Conservation (phyloP, 2,329 filamentous ascomycete species). For the Fusarium domesticum region DNA sequence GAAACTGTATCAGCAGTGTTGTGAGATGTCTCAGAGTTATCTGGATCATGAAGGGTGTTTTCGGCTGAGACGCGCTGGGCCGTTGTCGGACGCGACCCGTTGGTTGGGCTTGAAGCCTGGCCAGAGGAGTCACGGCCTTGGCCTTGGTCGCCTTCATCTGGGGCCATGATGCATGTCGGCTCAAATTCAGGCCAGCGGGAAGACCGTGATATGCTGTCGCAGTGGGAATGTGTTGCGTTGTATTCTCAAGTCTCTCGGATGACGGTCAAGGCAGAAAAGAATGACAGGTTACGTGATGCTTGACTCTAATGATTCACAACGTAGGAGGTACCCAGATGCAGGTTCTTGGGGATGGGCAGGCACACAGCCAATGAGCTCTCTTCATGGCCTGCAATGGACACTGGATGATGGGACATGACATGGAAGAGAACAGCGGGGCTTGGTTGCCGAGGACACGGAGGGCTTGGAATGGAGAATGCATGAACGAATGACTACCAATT, state of each 20-base stretch:
- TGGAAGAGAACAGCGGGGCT: not conserved
- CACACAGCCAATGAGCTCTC: not conserved
- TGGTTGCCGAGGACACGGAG: not conserved
- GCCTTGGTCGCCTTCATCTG: conserved; percentile 31
- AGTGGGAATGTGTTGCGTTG: not conserved
- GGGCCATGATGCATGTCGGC: conserved; percentile 38
- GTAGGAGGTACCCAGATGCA: not conserved
- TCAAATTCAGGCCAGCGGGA: conserved; percentile 6
- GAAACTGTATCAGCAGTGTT: conserved; percentile 14
- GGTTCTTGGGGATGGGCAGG: not conserved
- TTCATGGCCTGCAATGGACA: not conserved
- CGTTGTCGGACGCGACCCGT: conserved; percentile 26
- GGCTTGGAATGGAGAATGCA: not conserved
- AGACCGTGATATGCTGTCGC: conserved; percentile 11
- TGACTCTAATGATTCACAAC: not conserved
- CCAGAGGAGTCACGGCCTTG: conserved; percentile 16
- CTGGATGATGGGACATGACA: not conserved
- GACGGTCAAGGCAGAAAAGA: not conserved
- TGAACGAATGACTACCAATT: not conserved
- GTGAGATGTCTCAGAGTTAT: conserved; percentile 17
- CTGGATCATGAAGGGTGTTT: conserved; percentile 8
- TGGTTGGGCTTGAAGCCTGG: conserved; percentile 17
- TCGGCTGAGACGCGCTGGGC: conserved; percentile 25
- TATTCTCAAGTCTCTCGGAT: not conserved
- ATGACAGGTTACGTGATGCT: not conserved